Percentiles rank a stretch among this genome's conserved stretches.
phyloP scores from a whole-genome alignment of 2,329 filamentous ascomycete species.

The Colletotrichum tanaceti region DNA sequence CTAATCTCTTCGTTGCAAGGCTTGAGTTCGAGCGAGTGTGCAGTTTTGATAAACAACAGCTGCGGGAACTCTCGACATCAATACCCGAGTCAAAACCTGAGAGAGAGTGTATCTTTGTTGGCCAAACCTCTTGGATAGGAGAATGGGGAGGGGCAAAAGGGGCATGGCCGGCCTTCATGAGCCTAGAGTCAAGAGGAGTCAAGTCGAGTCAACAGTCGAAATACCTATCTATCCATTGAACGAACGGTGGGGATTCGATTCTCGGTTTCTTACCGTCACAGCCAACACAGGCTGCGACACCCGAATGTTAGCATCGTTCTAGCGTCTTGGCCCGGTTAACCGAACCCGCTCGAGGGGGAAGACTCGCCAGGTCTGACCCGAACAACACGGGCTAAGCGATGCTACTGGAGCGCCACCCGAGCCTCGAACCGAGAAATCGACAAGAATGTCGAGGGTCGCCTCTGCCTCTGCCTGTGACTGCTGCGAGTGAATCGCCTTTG shows the following conservation, averaged over 20 bases:
- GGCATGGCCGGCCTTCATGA: no score
- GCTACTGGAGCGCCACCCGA: slow-evolving; percentile 10
- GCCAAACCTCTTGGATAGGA: no score
- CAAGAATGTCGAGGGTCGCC: not conserved
- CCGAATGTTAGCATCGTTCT: slow-evolving; percentile 30
- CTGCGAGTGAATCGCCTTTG: not conserved
- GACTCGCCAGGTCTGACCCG: slow-evolving; percentile 3
- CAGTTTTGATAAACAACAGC: not conserved
- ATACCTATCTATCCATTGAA: no score
- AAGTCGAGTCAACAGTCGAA: not conserved
- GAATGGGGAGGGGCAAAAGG: not conserved
- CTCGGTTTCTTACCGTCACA: no score
- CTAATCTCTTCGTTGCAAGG: no score
- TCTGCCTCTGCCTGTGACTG: no score
- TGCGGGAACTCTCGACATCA: no score
- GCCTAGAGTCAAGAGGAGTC: no score
- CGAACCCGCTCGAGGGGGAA: not conserved
- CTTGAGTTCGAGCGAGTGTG: not conserved
- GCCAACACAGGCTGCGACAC: slow-evolving; percentile 1
- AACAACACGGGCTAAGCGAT: slow-evolving; percentile 38
- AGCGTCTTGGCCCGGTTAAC: slow-evolving; percentile 28
- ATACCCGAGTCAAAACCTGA: no score
- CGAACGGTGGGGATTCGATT: slow-evolving; percentile 18
- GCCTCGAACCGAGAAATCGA: slow-evolving; percentile 24
- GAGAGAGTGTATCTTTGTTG: no score